Conservation (phyloP, 495 filamentous ascomycete species). For the Schizothecium vesticola region DNA sequence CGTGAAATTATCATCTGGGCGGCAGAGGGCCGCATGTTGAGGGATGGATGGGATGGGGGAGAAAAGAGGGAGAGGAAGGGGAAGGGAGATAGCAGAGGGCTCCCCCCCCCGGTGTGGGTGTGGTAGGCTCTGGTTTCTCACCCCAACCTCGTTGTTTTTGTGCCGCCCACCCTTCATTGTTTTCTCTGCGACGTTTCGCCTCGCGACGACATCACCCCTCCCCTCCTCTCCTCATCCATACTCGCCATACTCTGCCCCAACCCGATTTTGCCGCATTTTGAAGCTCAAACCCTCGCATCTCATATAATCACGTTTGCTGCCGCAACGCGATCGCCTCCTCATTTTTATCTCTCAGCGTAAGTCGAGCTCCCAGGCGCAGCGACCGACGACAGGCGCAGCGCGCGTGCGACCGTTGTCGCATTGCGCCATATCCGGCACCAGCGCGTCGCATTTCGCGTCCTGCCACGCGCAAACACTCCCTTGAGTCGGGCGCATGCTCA, state of each 20-base stretch:
- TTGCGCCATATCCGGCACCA: conserved; percentile 7
- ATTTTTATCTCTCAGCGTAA: conserved; percentile 12
- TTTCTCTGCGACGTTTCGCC: conserved; percentile 24
- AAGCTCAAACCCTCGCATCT: conserved; percentile 6
- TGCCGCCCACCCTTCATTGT: conserved; percentile 21
- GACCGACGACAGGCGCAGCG: not conserved
- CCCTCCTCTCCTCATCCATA: conserved; percentile 10
- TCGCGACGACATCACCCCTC: conserved; percentile 17
- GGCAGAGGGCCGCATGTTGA: not conserved
- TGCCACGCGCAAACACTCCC: not conserved
- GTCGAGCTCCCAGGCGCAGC: conserved; percentile 12
- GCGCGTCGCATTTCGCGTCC: conserved; percentile 8
- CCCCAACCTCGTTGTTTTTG: conserved; percentile 25
- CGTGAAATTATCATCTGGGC: conserved; percentile 5
- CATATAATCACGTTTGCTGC: conserved; percentile 3
- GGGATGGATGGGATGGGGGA: not conserved
- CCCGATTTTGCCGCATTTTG: conserved; percentile 6
- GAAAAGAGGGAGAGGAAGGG: not conserved
- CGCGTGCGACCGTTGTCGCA: conserved; percentile 9
- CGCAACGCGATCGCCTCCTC: not conserved
- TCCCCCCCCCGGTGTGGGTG: conserved; percentile 2
- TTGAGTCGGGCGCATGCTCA: conserved; percentile 8
- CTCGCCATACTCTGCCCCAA: not conserved
- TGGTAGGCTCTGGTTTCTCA: conserved; percentile 12
- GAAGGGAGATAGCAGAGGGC: not conserved